Conservation (phyloP, 2,329 filamentous ascomycete species). For the Mycogone perniciosa region DNA sequence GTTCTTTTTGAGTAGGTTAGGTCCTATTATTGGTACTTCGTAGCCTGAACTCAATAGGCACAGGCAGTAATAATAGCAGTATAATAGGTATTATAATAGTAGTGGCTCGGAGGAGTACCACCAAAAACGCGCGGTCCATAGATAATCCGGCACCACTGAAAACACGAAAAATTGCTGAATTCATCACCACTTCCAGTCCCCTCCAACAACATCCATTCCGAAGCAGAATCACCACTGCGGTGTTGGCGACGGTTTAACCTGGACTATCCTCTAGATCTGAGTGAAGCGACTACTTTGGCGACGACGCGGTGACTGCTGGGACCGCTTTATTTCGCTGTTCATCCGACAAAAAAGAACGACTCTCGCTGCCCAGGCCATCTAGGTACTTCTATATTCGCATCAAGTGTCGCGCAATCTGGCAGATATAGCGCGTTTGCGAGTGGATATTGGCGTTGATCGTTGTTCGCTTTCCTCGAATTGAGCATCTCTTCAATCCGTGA, state of each 20-base stretch:
- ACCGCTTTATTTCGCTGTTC: background rate
- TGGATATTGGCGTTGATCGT: constrained; percentile 4
- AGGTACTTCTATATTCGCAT: background rate
- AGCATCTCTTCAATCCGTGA: constrained; percentile 8
- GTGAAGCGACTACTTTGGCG: constrained; percentile 6
- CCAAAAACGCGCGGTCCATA: background rate
- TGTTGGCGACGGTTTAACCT: background rate
- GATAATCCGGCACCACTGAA: constrained; percentile 10
- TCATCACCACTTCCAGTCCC: constrained; percentile 6
- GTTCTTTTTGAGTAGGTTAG: too few species aligned
- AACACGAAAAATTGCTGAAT: constrained; percentile 12
- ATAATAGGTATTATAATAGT: background rate
- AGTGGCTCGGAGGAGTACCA: background rate
- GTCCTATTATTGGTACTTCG: too few species aligned
- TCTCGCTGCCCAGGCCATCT: background rate
- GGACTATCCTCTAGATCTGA: constrained; percentile 3
- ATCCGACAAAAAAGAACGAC: background rate
- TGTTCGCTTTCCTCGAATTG: background rate
- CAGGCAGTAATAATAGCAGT: background rate
- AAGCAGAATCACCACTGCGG: background rate
- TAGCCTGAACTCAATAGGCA: too few species aligned
- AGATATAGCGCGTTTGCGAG: background rate
- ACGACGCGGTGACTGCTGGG: constrained; percentile 4
- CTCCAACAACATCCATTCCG: background rate
- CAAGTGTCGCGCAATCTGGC: background rate